phyloP scores from a whole-genome alignment of 257 asterid species.

The Osmanthus fragrans region DNA sequence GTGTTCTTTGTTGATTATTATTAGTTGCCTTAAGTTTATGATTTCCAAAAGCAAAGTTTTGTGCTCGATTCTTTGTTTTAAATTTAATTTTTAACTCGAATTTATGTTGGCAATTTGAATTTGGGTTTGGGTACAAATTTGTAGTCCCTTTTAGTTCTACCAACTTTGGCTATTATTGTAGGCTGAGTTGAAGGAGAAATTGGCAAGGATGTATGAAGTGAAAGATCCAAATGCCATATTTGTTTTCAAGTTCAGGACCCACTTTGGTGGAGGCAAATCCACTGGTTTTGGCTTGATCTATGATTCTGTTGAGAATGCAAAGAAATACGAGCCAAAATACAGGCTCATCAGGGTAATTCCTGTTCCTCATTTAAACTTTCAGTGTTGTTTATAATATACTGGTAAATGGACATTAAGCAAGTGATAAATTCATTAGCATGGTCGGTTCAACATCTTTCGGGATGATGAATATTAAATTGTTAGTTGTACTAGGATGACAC shows the following conservation, averaged over 20 bases:
- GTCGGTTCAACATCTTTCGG: not conserved
- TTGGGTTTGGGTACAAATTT: not conserved
- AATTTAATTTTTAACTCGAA: no score
- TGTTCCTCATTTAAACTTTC: not conserved
- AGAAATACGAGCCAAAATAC: conserved; percentile 86
- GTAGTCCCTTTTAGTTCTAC: not conserved
- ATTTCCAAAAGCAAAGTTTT: not conserved
- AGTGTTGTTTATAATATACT: not conserved
- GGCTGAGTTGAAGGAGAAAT: conserved; percentile 78
- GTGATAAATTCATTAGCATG: not conserved
- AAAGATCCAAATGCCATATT: conserved; percentile 65
- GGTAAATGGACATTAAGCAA: not conserved
- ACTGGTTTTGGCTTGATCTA: conserved; percentile 85
- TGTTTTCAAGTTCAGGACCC: conserved; percentile 76
- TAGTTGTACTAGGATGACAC: not conserved
- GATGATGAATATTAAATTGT: not conserved
- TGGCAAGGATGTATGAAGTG: conserved; percentile 63
- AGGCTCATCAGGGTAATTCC: conserved; percentile 76
- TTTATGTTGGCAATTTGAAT: not conserved
- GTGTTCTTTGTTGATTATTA: not conserved
- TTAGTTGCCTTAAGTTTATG: not conserved
- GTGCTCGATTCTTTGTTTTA: not conserved
- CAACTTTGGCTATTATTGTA: conserved; percentile 16
- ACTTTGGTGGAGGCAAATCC: conserved; percentile 83
- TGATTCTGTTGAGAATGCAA: conserved; percentile 73